A percentile compares a stretch with the other conserved stretches of the same genome.
Evolutionary conservation across 805 yeast genomes (phyloP).

Genomic region (Suhomyces canberraensis): DNA sequence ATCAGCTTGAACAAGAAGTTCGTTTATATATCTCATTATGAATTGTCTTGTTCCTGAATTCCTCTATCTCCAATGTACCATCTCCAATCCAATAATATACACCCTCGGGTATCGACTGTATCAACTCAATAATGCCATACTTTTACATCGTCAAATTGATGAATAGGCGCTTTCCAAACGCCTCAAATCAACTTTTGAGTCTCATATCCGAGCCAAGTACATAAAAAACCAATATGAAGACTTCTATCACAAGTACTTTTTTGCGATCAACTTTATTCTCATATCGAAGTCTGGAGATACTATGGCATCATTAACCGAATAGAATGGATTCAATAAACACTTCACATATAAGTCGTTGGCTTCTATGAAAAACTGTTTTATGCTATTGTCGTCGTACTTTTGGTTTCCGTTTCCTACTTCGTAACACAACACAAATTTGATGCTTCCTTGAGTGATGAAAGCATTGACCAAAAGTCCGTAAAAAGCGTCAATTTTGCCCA

Average conservation of each 20-base stretch:
- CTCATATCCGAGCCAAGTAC: too few species aligned
- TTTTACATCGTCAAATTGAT: too few species aligned
- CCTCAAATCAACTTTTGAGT: too few species aligned
- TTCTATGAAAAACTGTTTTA: constrained; percentile 80
- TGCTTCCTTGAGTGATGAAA: constrained; percentile 82
- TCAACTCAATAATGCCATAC: too few species aligned
- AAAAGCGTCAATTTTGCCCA: constrained; percentile 80
- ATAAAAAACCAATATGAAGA: too few species aligned
- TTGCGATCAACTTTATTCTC: constrained; percentile 66
- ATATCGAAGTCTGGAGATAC: constrained; percentile 71
- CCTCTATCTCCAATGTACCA: too few species aligned
- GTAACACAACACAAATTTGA: constrained; percentile 65
- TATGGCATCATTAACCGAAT: constrained; percentile 71
- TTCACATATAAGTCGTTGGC: constrained; percentile 86
- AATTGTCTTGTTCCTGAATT: too few species aligned
- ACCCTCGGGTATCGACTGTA: too few species aligned
- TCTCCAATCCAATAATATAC: too few species aligned
- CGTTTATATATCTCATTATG: too few species aligned
- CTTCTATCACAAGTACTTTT: constrained; percentile 70
- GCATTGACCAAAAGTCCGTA: constrained; percentile 82
- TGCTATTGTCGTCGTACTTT: constrained; percentile 58
- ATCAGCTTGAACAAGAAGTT: too few species aligned
- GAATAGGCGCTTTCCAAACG: too few species aligned
- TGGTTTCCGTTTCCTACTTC: constrained; percentile 21
- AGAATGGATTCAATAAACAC: constrained; percentile 82